Evolutionary conservation across 2,329 filamentous ascomycete species (phyloP).

Genomic region (Kalaharituber pfeilii): DNA sequence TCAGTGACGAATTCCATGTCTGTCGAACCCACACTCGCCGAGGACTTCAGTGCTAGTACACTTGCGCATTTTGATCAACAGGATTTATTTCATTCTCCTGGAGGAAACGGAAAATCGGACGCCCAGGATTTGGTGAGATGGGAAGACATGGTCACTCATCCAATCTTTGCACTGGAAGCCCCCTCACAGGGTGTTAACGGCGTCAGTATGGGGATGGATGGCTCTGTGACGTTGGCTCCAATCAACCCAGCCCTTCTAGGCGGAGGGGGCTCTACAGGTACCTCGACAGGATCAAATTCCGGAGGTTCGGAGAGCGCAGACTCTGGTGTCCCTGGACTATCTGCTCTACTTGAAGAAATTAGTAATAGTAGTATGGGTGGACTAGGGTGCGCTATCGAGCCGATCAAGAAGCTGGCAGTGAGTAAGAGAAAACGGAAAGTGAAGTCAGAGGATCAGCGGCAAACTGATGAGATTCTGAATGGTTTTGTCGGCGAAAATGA

Average conservation of each 20-base stretch:
- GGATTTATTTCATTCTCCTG: constrained; percentile 14
- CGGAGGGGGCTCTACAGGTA: not conserved
- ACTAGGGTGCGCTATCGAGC: no score
- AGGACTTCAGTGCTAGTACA: not conserved
- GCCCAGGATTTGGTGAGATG: constrained; percentile 15
- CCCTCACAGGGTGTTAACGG: not conserved
- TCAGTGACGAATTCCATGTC: not conserved
- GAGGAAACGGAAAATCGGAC: constrained; percentile 6
- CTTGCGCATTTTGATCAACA: constrained; percentile 2
- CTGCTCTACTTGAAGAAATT: not conserved
- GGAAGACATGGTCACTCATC: constrained; percentile 17
- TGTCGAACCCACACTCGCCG: not conserved
- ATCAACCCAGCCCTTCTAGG: not conserved
- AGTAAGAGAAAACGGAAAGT: no score
- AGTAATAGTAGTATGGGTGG: no score
- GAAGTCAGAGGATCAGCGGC: no score
- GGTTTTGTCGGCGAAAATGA: no score
- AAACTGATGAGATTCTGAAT: no score
- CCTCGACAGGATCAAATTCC: not conserved
- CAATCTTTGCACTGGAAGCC: constrained; percentile 17
- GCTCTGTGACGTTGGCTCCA: not conserved
- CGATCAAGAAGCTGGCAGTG: no score
- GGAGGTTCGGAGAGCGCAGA: not conserved
- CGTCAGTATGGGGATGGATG: not conserved
- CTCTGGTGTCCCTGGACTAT: not conserved